Evolutionary conservation across 2,329 filamentous ascomycete species (phyloP).

Genomic region (Rachicladosporium sp.): DNA sequence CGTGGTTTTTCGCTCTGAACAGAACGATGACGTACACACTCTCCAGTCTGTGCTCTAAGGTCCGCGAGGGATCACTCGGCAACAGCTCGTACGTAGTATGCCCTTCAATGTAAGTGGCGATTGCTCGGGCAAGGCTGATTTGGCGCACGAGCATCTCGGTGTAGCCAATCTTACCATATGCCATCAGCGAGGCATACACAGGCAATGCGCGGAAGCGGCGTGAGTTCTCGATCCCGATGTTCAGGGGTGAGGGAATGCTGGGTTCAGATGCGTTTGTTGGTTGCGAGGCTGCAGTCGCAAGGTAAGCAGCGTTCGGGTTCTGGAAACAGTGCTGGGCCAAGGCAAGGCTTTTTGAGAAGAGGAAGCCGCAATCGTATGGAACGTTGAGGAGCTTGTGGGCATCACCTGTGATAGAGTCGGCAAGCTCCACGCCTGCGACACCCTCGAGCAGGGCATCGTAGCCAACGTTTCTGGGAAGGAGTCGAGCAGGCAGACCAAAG

Average conservation of each 20-base stretch:
- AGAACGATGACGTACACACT: conserved; percentile 60
- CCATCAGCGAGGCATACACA: conserved; percentile 66
- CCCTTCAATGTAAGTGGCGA: conserved; percentile 51
- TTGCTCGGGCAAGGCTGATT: conserved; percentile 54
- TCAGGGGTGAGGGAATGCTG: conserved; percentile 64
- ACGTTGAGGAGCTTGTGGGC: conserved; percentile 90
- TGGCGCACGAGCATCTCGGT: conserved; percentile 58
- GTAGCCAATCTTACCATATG: conserved; percentile 61
- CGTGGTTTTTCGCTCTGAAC: conserved; percentile 57
- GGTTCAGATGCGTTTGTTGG: conserved; percentile 6
- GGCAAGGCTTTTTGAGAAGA: conserved; percentile 56
- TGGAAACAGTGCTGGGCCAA: conserved; percentile 55
- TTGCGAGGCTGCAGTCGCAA: conserved; percentile 29
- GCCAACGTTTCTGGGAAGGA: conserved; percentile 42
- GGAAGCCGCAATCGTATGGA: conserved; percentile 86
- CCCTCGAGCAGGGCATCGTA: conserved; percentile 43
- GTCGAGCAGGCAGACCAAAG: conserved; percentile 70
- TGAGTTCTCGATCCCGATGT: conserved; percentile 83
- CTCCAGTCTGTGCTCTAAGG: conserved; percentile 32
- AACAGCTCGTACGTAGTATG: conserved; percentile 56
- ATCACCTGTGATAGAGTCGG: conserved; percentile 78
- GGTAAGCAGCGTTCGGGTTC: conserved; percentile 78
- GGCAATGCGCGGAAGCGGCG: conserved; percentile 83
- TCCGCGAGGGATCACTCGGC: conserved; percentile 29
- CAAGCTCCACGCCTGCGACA: conserved; percentile 59